These are phyloP conservation scores for Groenewaldozyma tartarivorans DNA, from an alignment of 805 yeast genomes.

Conservation along the genomic window DNA sequence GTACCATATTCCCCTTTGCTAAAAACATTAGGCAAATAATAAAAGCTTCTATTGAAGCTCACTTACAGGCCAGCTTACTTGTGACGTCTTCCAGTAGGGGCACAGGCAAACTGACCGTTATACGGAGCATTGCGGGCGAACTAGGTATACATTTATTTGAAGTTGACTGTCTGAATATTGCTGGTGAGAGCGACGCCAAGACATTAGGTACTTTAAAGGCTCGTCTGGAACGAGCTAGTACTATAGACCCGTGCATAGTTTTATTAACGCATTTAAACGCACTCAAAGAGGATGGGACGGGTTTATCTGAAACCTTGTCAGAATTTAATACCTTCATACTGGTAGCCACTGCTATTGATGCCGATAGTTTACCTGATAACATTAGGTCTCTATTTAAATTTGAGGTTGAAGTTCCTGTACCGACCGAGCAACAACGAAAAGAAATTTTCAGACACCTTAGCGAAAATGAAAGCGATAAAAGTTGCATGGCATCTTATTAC, in stretches of 20 bases:
- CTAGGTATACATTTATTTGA: slow-evolving; percentile 60
- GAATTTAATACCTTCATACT: slow-evolving; percentile 43
- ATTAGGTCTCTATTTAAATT: slow-evolving; percentile 64
- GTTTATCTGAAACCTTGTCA: slow-evolving; percentile 46
- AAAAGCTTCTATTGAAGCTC: slow-evolving; percentile 35
- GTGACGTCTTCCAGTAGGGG: slow-evolving; percentile 63
- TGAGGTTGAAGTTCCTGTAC: slow-evolving; percentile 68
- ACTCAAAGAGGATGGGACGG: slow-evolving; percentile 54
- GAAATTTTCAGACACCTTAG: slow-evolving; percentile 47
- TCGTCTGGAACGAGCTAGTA: slow-evolving; percentile 53
- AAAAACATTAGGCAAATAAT: slow-evolving; percentile 44
- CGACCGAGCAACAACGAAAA: slow-evolving; percentile 65
- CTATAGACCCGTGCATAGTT: slow-evolving; percentile 38
- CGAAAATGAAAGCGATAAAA: no score
- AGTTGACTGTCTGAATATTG: slow-evolving; percentile 58
- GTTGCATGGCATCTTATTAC: slow-evolving; percentile 3
- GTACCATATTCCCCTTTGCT: slow-evolving; percentile 39
- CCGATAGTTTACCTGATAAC: slow-evolving; percentile 57
- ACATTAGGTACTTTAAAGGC: slow-evolving; percentile 73
- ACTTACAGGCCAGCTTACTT: slow-evolving; percentile 52
- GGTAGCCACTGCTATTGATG: slow-evolving; percentile 58
- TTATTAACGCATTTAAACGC: slow-evolving; percentile 67
- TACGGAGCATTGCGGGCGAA: slow-evolving; percentile 43
- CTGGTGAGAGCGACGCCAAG: slow-evolving; percentile 66
- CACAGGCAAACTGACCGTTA: slow-evolving; percentile 66